phyloP scores from a whole-genome alignment of 345 rosid species.

The Atalantia buxifolia region DNA sequence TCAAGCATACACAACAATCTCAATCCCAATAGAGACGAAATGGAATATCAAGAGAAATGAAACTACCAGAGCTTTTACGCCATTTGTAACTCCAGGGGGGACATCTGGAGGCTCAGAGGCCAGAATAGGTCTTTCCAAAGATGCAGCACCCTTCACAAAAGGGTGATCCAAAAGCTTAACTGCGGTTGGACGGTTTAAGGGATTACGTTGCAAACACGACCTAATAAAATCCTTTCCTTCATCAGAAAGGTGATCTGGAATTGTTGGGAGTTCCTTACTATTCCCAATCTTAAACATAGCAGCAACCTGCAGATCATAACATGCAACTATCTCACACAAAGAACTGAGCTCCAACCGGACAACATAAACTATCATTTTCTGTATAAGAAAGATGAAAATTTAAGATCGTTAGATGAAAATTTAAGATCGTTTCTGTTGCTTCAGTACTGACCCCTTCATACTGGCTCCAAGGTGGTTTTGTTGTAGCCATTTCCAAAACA shows the following conservation, averaged over 20 bases:
- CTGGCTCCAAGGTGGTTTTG: slow-evolving; percentile 86
- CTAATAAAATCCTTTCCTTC: slow-evolving; percentile 68
- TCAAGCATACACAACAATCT: background rate
- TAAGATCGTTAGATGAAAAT: slow-evolving; percentile 1
- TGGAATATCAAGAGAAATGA: slow-evolving; percentile 11
- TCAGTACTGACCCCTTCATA: slow-evolving; percentile 65
- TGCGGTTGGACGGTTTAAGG: slow-evolving; percentile 56
- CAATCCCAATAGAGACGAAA: background rate
- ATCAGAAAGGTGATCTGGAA: slow-evolving; percentile 63
- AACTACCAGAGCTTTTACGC: slow-evolving; percentile 44
- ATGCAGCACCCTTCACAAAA: slow-evolving; percentile 53
- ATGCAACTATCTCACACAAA: slow-evolving; percentile 6
- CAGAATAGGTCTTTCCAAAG: slow-evolving; percentile 47
- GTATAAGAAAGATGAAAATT: background rate
- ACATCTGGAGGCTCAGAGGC: slow-evolving; percentile 39
- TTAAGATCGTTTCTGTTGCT: slow-evolving; percentile 4
- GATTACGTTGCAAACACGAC: slow-evolving; percentile 64
- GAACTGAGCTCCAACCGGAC: background rate
- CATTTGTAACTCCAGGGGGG: slow-evolving; percentile 20
- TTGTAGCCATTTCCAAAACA: slow-evolving; percentile 81
- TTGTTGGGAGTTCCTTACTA: slow-evolving; percentile 68
- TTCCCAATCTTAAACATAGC: slow-evolving; percentile 84
- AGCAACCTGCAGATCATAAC: slow-evolving; percentile 38
- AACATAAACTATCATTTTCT: background rate
- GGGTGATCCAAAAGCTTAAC: slow-evolving; percentile 54